A percentile compares a stretch with the other conserved stretches of the same genome.
These are phyloP conservation scores for Fagopyrum esculentum DNA, from an alignment of 148 eudicot species.

Conservation along the genomic window DNA sequence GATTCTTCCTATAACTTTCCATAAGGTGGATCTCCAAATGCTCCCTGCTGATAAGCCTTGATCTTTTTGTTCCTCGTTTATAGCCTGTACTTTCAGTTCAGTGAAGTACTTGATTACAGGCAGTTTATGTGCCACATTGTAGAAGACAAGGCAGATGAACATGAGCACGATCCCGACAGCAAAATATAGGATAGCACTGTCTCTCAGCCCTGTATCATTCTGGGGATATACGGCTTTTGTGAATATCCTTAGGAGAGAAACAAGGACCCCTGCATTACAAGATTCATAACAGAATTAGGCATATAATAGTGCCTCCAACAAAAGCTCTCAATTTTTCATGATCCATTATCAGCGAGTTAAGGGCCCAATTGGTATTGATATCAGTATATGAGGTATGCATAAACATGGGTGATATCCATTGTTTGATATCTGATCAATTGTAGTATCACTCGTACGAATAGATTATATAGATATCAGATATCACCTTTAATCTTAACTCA, in stretches of 20 bases:
- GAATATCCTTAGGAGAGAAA: conserved; percentile 66
- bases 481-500: too few species aligned
- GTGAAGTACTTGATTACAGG: conserved; percentile 79
- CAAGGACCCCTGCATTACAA: conserved; percentile 66
- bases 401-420: too few species aligned
- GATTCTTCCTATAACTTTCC: conserved; percentile 61
- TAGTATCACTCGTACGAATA: too few species aligned
- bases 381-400: too few species aligned
- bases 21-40: conserved; percentile 54
- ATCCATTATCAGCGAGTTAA: too few species aligned
- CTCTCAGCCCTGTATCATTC: conserved; percentile 60
- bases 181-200: conserved; percentile 90
- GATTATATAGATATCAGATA: too few species aligned
- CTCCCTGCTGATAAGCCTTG: conserved; percentile 37
- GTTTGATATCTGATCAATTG: too few species aligned
- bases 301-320: not conserved
- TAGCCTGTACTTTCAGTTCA: conserved; percentile 58
- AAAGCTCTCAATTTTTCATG: not conserved
- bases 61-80: conserved; percentile 47
- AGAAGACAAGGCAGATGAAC: conserved; percentile 60
- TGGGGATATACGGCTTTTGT: conserved; percentile 86
- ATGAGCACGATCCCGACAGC: conserved; percentile 62
- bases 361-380: too few species aligned
- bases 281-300: not conserved
- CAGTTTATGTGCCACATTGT: conserved; percentile 66